Percentiles rank a stretch among this genome's conserved stretches.
phyloP scores from a whole-genome alignment of 1,284 basidiomycete genomes.

The Wolfiporia cocos region DNA sequence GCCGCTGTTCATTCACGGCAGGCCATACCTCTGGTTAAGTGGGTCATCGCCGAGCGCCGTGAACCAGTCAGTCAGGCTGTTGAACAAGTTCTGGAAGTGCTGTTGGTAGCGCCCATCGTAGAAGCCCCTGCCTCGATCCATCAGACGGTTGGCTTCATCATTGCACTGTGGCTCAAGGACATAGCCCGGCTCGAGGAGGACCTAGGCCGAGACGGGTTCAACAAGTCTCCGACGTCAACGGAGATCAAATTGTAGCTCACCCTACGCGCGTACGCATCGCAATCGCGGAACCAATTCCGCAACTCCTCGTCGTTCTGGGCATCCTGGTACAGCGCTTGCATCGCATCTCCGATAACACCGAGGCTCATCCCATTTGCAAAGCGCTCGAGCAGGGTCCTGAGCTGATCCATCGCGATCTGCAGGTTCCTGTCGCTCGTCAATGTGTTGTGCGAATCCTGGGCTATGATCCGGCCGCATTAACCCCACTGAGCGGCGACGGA shows the following conservation, averaged over 20 bases:
- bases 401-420: slow-evolving; percentile 53
- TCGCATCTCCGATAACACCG: slow-evolving; percentile 66
- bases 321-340: slow-evolving; percentile 73
- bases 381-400: slow-evolving; percentile 83
- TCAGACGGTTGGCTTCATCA: slow-evolving; percentile 52
- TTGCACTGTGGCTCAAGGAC: slow-evolving; percentile 78
- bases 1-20: neutral
- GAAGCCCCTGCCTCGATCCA: slow-evolving; percentile 70
- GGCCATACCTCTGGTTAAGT: slow-evolving; percentile 51
- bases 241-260: slow-evolving; percentile 27
- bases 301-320: slow-evolving; percentile 75
- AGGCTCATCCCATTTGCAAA: slow-evolving; percentile 79
- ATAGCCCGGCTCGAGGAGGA: slow-evolving; percentile 84
- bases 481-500: neutral
- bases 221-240: neutral
- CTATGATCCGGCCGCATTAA: slow-evolving; percentile 6
- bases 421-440: slow-evolving; percentile 45
- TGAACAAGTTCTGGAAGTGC: slow-evolving; percentile 82
- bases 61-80: slow-evolving; percentile 72
- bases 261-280: slow-evolving; percentile 65
- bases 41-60: slow-evolving; percentile 82
- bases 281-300: slow-evolving; percentile 66
- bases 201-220: slow-evolving; percentile 26
- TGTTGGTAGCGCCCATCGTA: slow-evolving; percentile 81
- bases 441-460: slow-evolving; percentile 28